A percentile compares a stretch with the other conserved stretches of the same genome.
These are phyloP conservation scores for Ceratobasidium theobromae DNA, from an alignment of 1,284 basidiomycete species.

Conservation along the genomic window DNA sequence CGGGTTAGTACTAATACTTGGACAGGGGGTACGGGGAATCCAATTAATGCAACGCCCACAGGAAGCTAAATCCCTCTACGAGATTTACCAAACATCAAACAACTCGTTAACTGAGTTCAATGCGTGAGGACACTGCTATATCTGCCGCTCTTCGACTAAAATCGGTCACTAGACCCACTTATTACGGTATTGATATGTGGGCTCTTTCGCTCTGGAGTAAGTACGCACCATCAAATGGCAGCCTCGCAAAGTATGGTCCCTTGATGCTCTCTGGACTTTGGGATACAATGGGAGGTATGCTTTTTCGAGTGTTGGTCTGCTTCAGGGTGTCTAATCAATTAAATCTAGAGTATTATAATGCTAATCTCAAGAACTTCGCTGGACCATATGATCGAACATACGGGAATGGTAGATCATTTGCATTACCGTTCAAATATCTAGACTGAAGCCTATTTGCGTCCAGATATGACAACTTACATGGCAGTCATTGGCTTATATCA, in stretches of 20 bases:
- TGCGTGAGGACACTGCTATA: background rate
- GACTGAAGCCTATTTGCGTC: background rate
- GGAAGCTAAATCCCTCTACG: background rate
- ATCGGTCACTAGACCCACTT: background rate
- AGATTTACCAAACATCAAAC: constrained; percentile 16
- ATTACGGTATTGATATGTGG: constrained; percentile 26
- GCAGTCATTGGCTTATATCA: constrained; percentile 21
- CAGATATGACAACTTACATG: constrained; percentile 28
- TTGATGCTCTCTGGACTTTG: constrained; percentile 23
- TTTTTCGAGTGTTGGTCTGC: too few relatives aligned
- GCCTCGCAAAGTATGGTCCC: constrained; percentile 11
- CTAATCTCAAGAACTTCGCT: constrained; percentile 23
- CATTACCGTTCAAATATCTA: background rate
- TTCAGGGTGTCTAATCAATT: too few relatives aligned
- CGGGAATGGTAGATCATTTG: constrained; percentile 8
- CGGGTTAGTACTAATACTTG: background rate
- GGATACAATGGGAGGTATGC: constrained; percentile 18
- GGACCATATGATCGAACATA: constrained; percentile 23
- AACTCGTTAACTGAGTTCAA: constrained; percentile 19
- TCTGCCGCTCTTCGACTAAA: background rate
- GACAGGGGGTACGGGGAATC: too few relatives aligned
- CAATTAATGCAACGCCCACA: background rate
- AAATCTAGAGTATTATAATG: constrained; percentile 28
- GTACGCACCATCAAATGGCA: constrained; percentile 13
- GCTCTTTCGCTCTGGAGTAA: constrained; percentile 7